A percentile compares a stretch with the other conserved stretches of the same genome.
Conservation (phyloP, 345 rosid species). For the Populus pruinosa region DNA sequence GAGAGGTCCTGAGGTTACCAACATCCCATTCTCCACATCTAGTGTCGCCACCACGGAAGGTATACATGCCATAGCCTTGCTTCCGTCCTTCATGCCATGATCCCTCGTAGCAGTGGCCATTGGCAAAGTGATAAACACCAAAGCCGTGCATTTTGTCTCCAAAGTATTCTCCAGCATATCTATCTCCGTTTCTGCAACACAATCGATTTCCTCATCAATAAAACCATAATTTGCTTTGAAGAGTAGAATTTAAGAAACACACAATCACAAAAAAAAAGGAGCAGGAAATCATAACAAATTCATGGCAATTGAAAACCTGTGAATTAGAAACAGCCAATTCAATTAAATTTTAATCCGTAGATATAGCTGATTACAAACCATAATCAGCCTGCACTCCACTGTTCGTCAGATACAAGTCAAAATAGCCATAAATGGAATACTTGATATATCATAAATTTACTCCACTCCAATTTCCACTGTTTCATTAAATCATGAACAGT, state of each 20-base stretch:
- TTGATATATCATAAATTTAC: background rate
- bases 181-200: slow-evolving; percentile 79
- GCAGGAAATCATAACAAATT: background rate
- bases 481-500: background rate
- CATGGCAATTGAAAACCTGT: background rate
- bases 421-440: background rate
- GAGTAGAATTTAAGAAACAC: background rate
- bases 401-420: background rate
- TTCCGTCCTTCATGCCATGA: slow-evolving; percentile 96
- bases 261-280: background rate
- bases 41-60: slow-evolving; percentile 60
- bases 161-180: slow-evolving; percentile 85
- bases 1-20: slow-evolving; percentile 51
- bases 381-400: background rate
- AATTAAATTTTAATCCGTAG: background rate
- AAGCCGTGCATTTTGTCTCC: slow-evolving; percentile 94
- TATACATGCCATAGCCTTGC: slow-evolving; percentile 86
- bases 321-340: background rate
- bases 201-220: slow-evolving; percentile 10
- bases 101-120: slow-evolving; percentile 90
- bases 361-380: background rate
- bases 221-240: background rate
- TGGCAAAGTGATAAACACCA: slow-evolving; percentile 81
- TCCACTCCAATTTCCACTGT: background rate
- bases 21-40: slow-evolving; percentile 80